Base-by-base conservation (phyloP, 495 filamentous ascomycete genomes). In the Neurospora africana region DNA sequence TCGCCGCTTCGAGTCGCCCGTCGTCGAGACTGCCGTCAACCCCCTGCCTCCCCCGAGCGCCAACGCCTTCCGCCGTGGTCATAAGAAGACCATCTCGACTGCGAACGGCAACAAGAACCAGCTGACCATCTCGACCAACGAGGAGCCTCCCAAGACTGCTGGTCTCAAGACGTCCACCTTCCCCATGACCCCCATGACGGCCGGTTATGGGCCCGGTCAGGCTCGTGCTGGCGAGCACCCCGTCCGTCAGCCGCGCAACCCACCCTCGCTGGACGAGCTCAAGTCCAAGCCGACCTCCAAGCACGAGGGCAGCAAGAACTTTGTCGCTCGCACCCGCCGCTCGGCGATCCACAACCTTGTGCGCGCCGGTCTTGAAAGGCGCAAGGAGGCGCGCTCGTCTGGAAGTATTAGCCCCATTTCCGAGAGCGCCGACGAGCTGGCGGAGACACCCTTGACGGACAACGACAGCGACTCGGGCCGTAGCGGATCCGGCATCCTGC, bases 281-380 rank as follows among this genome's bases (percentile, higher is more conserved):
- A 87, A 90, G 73, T 89, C 90, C 35, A 94, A 93, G 81, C 95
- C 95, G 7, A 99, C 95, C 5, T 90, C 93, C 65, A 97, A 94
- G 82, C 90, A 95, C 74, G 95, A 97, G 77, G 95, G 96, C 41
- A 97, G 95, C 89, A 97, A 97, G 87, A 99, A 99, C 83, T 99
- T 99, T 81, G 91, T 92, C 23, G 91, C 93, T 39, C 95, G 95
- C 74, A 94, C 95, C 77, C 94, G 95, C 68, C 94, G 95, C 73
- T 92, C 91, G 76, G 96, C 96, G 19, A 89, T 99, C 61, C 90
- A 91, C 83, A 97, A 92, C 76, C 86, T 99, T 68, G 92, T 98
- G 68, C 92, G 93, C 74, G 94, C 94, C 71, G 93, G 95, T 21
- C 87, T 93, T 72, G 93, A 95, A 79, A 91, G 95, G 70, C 92